Evolutionary conservation across 768 basidiomycete genomes (phyloP).

Genomic region (Naganishia antarctica): DNA sequence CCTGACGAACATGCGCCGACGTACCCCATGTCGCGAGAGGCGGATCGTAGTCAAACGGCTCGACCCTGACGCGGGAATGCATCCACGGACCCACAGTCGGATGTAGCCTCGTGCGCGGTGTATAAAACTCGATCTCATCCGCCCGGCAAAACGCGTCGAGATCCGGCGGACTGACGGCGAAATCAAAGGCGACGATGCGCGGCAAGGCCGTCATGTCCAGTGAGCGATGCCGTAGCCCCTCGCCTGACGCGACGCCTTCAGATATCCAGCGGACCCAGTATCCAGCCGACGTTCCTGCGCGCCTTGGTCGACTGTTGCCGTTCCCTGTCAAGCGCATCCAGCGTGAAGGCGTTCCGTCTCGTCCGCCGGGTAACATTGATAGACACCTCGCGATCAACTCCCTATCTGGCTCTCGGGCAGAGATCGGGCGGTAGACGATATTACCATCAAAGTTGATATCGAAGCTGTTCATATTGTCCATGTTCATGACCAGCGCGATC

Average conservation of each 20-base stretch:
- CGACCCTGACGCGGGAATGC: slow-evolving; percentile 25
- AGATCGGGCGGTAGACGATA: slow-evolving; percentile 26
- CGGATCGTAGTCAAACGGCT: slow-evolving; percentile 22
- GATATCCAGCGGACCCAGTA: slow-evolving; percentile 30
- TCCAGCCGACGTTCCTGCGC: slow-evolving; percentile 17
- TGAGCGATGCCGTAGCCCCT: slow-evolving; percentile 8
- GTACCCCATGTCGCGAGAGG: slow-evolving; percentile 26
- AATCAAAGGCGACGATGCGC: slow-evolving; percentile 22
- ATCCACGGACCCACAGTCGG: slow-evolving; percentile 25
- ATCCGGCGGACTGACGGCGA: slow-evolving; percentile 22
- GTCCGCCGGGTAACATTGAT: slow-evolving; percentile 29
- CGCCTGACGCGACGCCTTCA: background rate
- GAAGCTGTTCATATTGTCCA: slow-evolving; percentile 30
- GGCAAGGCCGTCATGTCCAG: slow-evolving; percentile 20
- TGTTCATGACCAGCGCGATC: slow-evolving; percentile 26
- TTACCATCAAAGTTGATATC: slow-evolving; percentile 29
- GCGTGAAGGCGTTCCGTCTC: slow-evolving; percentile 25
- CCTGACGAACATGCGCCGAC: slow-evolving; percentile 28
- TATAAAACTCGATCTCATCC: slow-evolving; percentile 29
- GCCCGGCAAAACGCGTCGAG: slow-evolving; percentile 26
- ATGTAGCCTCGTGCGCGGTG: slow-evolving; percentile 12
- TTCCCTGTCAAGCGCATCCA: slow-evolving; percentile 29
- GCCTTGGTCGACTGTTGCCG: background rate
- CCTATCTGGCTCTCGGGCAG: slow-evolving; percentile 9
- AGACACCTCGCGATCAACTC: slow-evolving; percentile 29